Percentiles rank a stretch among this genome's conserved stretches.
Evolutionary conservation across 2,329 filamentous ascomycete species (phyloP).

Genomic region (Sporothrix globosa): DNA sequence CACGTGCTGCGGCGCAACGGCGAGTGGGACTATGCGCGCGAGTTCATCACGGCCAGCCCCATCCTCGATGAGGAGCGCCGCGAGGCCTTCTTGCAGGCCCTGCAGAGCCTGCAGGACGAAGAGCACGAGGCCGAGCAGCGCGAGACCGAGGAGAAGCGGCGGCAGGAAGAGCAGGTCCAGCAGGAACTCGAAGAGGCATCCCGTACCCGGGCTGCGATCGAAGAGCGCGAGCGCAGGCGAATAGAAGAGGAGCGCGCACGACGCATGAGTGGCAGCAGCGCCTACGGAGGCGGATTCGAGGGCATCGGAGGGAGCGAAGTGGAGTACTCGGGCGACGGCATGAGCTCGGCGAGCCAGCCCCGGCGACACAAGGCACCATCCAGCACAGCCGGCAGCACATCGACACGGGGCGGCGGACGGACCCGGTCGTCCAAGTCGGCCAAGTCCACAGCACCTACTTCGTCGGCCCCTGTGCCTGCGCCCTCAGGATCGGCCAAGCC

Average conservation of each 20-base stretch:
- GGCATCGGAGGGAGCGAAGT: conserved; percentile 2
- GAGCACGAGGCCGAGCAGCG: conserved; percentile 70
- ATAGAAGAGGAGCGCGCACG: conserved; percentile 58
- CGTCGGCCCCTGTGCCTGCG: background rate
- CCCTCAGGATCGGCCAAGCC: background rate
- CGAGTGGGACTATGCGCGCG: conserved; percentile 92
- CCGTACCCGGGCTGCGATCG: conserved; percentile 60
- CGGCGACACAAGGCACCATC: conserved; percentile 60
- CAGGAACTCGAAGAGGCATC: conserved; percentile 62
- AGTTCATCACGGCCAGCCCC: conserved; percentile 85
- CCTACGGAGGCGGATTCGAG: background rate
- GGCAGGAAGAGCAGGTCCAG: conserved; percentile 60
- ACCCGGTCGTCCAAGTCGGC: conserved; percentile 42
- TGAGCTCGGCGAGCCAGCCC: conserved; percentile 59
- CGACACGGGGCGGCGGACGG: conserved; percentile 42
- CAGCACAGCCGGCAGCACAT: conserved; percentile 43
- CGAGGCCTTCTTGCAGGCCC: conserved; percentile 83
- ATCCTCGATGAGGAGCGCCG: conserved; percentile 89
- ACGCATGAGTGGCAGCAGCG: conserved; percentile 48
- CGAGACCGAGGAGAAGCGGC: conserved; percentile 62
- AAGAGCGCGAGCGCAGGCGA: conserved; percentile 57
- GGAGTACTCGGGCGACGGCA: conserved; percentile 27
- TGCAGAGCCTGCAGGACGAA: conserved; percentile 83
- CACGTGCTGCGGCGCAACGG: conserved; percentile 92
- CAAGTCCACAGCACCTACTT: conserved; percentile 1